Evolutionary conservation across 2,329 filamentous ascomycete genomes (phyloP).

Genomic region (Zelopaecilomyces penicillatus): DNA sequence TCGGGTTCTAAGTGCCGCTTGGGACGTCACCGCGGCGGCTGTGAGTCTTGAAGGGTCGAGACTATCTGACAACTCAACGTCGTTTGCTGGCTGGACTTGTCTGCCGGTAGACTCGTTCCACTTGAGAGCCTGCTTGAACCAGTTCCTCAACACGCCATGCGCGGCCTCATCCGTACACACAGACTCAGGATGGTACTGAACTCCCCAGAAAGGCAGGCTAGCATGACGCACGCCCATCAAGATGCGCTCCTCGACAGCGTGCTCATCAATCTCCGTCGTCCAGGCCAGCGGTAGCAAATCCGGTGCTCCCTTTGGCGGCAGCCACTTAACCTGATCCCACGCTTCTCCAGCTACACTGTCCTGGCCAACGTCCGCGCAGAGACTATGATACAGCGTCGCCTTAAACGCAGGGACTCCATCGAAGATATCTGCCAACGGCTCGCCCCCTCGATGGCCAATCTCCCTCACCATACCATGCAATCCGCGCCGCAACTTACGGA

Average conservation of each 20-base stretch:
- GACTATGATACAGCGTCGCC: conserved; percentile 70
- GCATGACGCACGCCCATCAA: conserved; percentile 71
- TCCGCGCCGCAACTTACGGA: conserved; percentile 61
- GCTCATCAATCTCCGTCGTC: conserved; percentile 38
- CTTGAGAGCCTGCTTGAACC: conserved; percentile 57
- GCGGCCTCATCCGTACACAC: conserved; percentile 68
- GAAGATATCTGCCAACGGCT: conserved; percentile 52
- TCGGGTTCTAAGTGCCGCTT: conserved; percentile 12
- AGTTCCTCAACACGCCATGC: conserved; percentile 58
- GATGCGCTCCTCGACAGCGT: conserved; percentile 39
- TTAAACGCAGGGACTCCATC: conserved; percentile 47
- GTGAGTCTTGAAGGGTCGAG: conserved; percentile 13
- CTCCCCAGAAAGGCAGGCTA: conserved; percentile 67
- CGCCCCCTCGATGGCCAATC: conserved; percentile 46
- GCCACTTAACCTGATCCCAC: conserved; percentile 35
- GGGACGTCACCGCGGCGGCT: conserved; percentile 10
- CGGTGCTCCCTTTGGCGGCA: conserved; percentile 22
- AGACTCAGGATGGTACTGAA: conserved; percentile 89
- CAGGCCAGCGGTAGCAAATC: conserved; percentile 54
- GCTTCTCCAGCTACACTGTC: conserved; percentile 25
- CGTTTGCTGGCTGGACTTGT: conserved; percentile 1
- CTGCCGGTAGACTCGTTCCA: conserved; percentile 44
- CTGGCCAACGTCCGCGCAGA: conserved; percentile 48
- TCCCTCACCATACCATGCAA: conserved; percentile 73
- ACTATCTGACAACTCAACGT: conserved; percentile 12